Base-by-base conservation (phyloP, 2,329 filamentous ascomycete genomes). In the Trichophyton equinum region DNA sequence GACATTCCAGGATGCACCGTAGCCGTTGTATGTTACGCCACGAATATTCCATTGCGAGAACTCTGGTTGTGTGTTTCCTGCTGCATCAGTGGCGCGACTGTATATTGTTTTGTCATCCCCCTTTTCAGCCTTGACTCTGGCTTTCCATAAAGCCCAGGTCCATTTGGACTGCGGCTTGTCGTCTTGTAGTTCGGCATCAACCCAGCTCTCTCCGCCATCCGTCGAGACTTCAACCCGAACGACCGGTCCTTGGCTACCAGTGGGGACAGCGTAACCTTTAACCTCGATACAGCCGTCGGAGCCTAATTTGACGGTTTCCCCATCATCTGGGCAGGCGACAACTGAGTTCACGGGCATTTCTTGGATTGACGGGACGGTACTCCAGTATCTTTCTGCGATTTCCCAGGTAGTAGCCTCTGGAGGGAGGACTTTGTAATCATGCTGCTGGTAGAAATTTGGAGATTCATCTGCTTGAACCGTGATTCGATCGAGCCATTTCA, bases 21-120 rank as follows among this genome's bases (percentile, higher is more conserved):
- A 85, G 0, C 80, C 82, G 70, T 83, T 82, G 70, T 85, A 85
- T 30, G 75, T 81, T 4, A 85, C 80, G 0, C 82, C 82, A 61
- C 82, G 74, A 62, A 82, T 69, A 69, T 85, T 85, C 82, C 82
- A 85, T 66, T 77, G 69, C 2, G 77, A 75, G 62, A 72, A 72
- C 63, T 74, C 70, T 22, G 69, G 70, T 67, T 85, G 82, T 25
- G 71, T 72, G 67, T 83, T 80, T 2, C 81, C 81, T 27, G 72
- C 77, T 44, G 66, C 71, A 71, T 85, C 82, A 4, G 76, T 81
- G 1, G 81, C 82, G 40, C 79, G 75, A 67, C 81, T 82, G 62
- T 79, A 72, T n/a, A 85, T 74, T 44, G 67, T 76, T 60, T 70
- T 75, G 9, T 71, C 71, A 18, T 69, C 67, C 0, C 79, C 77